These are phyloP conservation scores for Alternaria sp. DNA, from an alignment of 2,329 filamentous ascomycete species.

Conservation along the genomic window DNA sequence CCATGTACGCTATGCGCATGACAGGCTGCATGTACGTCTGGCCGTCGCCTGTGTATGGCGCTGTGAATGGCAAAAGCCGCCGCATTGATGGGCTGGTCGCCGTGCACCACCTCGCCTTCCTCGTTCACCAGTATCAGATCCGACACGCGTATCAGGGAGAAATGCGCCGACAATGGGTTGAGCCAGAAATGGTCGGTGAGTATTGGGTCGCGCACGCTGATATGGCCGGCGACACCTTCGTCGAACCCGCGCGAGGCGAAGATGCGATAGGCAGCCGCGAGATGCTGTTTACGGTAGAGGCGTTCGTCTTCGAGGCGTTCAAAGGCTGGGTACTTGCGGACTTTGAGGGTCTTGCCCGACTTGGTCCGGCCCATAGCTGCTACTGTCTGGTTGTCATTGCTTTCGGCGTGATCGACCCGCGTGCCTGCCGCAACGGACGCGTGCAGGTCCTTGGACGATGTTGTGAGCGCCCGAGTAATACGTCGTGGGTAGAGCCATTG, in stretches of 20 bases:
- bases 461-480: slow-evolving; percentile 15
- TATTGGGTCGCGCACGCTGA: slow-evolving; percentile 50
- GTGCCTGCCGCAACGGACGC: slow-evolving; percentile 22
- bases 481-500: background rate
- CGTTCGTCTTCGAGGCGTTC: slow-evolving; percentile 50
- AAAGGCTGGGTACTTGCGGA: slow-evolving; percentile 54
- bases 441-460: slow-evolving; percentile 18
- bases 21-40: slow-evolving; percentile 52
- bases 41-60: slow-evolving; percentile 47
- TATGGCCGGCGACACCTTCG: slow-evolving; percentile 55
- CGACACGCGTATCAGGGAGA: slow-evolving; percentile 51
- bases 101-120: slow-evolving; percentile 50
- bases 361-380: slow-evolving; percentile 56
- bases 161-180: slow-evolving; percentile 55
- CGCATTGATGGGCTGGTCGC: slow-evolving; percentile 53
- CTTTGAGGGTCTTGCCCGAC: slow-evolving; percentile 54
- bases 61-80: slow-evolving; percentile 57
- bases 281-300: slow-evolving; percentile 54
- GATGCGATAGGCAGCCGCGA: slow-evolving; percentile 53
- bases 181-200: slow-evolving; percentile 49
- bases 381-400: slow-evolving; percentile 51
- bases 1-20: slow-evolving; percentile 56
- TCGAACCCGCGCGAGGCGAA: slow-evolving; percentile 50
- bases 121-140: slow-evolving; percentile 55
- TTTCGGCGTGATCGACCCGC: slow-evolving; percentile 45